Evolutionary conservation across 1,284 basidiomycete genomes (phyloP).

Genomic region (Athelia sp.): DNA sequence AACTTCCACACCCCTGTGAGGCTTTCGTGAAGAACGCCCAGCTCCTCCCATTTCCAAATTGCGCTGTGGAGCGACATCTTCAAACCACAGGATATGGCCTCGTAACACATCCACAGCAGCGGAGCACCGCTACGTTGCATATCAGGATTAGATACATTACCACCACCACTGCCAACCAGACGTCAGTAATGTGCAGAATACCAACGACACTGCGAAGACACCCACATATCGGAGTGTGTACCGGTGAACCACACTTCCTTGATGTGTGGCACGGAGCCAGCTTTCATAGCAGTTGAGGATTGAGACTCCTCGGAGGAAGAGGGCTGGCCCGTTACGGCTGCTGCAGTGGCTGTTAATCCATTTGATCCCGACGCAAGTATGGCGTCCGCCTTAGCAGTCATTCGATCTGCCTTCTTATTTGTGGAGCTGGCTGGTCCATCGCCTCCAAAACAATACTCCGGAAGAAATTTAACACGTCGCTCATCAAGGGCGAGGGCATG

Average conservation of each 20-base stretch:
- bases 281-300: not conserved
- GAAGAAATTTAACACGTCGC: conserved; percentile 30
- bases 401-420: no score
- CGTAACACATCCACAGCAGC: conserved; percentile 4
- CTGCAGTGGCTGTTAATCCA: no score
- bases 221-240: conserved; percentile 1
- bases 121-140: not conserved
- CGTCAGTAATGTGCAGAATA: not conserved
- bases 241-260: conserved; percentile 2
- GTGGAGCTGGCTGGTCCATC: no score
- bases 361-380: no score
- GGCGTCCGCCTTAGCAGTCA: no score
- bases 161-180: conserved; percentile 3
- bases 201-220: not conserved
- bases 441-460: conserved; percentile 20
- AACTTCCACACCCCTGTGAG: not conserved
- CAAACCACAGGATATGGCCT: conserved; percentile 1
- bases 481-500: conserved; percentile 31
- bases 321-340: no score
- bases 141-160: not conserved
- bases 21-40: not conserved
- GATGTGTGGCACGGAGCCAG: not conserved
- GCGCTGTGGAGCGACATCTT: not conserved
- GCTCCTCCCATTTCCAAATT: not conserved
- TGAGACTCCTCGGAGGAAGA: not conserved